Percentiles rank a stretch among this genome's conserved stretches.
These are phyloP conservation scores for Trypanosoma mega DNA, from an alignment of 208 protist genomes.

Conservation along the genomic window DNA sequence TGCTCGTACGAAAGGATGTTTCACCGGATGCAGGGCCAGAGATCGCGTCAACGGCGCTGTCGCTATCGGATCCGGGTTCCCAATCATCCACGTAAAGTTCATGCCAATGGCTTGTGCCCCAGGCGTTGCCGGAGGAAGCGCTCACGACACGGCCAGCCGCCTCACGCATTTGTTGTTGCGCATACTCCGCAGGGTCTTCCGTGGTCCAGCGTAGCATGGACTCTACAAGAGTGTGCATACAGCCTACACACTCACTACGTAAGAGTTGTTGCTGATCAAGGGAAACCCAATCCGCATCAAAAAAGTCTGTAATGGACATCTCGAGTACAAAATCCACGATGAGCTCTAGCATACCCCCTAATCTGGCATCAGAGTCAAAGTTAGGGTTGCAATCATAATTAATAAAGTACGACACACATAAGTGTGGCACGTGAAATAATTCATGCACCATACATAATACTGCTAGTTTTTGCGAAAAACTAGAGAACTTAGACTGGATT, in stretches of 20 bases:
- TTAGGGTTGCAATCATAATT: conserved; percentile 87
- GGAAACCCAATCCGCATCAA: conserved; percentile 49
- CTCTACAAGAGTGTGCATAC: conserved; percentile 53
- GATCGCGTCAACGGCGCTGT: too few relatives aligned
- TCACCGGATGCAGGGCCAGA: conserved; percentile 2
- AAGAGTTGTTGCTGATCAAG: conserved; percentile 79
- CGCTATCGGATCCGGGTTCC: conserved; percentile 14
- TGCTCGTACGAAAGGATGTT: not conserved
- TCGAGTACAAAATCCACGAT: conserved; percentile 72
- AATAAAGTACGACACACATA: conserved; percentile 77
- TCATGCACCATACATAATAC: conserved; percentile 70
- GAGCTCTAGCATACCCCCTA: conserved; percentile 77
- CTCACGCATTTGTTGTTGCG: conserved; percentile 24
- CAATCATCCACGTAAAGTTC: conserved; percentile 17
- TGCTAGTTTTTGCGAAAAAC: conserved; percentile 79
- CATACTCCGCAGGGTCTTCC: conserved; percentile 73
- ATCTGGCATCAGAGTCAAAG: conserved; percentile 66
- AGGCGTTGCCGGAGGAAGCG: not conserved
- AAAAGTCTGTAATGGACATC: conserved; percentile 56
- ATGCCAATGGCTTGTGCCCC: conserved; percentile 4
- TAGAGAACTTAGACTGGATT: conserved; percentile 45
- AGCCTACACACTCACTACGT: conserved; percentile 61
- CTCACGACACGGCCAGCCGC: conserved; percentile 10
- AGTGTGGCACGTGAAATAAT: conserved; percentile 57
- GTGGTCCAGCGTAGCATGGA: conserved; percentile 76